Base-by-base conservation (phyloP, 2,329 filamentous ascomycete genomes). In the Fusarium circinatum region DNA sequence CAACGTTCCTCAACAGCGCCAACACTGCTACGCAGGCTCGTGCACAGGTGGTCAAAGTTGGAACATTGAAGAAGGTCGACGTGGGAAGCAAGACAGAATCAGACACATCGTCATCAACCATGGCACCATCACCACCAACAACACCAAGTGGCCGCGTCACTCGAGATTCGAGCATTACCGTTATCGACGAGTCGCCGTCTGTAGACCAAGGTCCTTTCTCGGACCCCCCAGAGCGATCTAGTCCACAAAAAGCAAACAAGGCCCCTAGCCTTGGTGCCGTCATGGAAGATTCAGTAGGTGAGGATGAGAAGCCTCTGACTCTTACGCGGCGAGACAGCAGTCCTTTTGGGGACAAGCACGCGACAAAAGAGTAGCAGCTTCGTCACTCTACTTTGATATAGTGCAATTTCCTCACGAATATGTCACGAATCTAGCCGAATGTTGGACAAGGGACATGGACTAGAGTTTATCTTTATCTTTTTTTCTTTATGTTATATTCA, bases 1-100 rank as follows among this genome's bases (percentile, higher is more conserved):
- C 90, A 26, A 91, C 91, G 3, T 92, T 92, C 80, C 83, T 93
- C 74, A 92, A 90, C 83, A 91, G 87, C 70, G 89, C 89, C 72
- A 90, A 85, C 76, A 91, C 89, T 5, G 89, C 88, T 20, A 88
- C 85, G 30, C 86, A 88, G 28, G 86, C 87, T 32, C 86, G 86
- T 56, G 89, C 89, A 28, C 89, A 91, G 76, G 86, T 92, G 41
- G 86, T 92, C 54, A 88, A 89, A 67, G 88, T 92, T 26, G 86
- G 86, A 47, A 87, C 83, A 17, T 79, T 83, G 42, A 89, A 87
- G 81, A 88, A 86, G 80, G 80, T 83, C 68, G 79, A 84, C 30
- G 76, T 83, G 42, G 80, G 73, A 70, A 67, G 62, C 58, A 86
- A 83, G 76, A 80, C 83, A 10, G 80, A 85, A 18, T 79, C 82